Conservation (phyloP, 192 early-diverging fungal species). For the Rhizophagus prolifer region DNA sequence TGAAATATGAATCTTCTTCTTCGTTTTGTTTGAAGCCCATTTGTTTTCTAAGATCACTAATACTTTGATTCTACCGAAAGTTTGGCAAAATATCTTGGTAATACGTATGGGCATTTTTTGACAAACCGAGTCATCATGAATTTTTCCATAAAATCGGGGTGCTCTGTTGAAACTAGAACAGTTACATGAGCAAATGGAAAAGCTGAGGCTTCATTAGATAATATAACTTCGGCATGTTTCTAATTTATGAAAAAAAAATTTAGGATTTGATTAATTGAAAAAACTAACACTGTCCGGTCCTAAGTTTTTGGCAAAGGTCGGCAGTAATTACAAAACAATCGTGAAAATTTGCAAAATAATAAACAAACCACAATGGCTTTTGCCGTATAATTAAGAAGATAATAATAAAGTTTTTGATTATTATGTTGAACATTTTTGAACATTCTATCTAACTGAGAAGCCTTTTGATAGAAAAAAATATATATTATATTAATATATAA, state of each 20-base stretch:
- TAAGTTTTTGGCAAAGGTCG: too few species aligned
- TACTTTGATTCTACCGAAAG: slow-evolving; percentile 46
- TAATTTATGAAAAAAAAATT: slow-evolving; percentile 13
- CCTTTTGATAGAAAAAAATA: background rate
- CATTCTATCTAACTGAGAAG: background rate
- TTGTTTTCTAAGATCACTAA: slow-evolving; percentile 37
- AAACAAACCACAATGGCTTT: background rate
- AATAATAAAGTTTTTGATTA: slow-evolving; percentile 10
- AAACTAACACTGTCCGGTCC: too few species aligned
- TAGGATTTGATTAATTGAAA: background rate
- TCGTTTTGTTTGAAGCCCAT: slow-evolving; percentile 53
- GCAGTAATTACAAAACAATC: too few species aligned
- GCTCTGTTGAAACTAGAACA: slow-evolving; percentile 54
- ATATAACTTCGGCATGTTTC: slow-evolving; percentile 69
- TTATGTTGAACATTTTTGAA: background rate
- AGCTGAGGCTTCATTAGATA: slow-evolving; percentile 40
- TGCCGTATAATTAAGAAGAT: background rate
- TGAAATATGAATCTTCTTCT: slow-evolving; percentile 52
- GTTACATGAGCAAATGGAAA: slow-evolving; percentile 66
- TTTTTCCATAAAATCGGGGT: slow-evolving; percentile 56
- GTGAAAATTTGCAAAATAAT: too few species aligned
- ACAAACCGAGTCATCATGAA: slow-evolving; percentile 64
- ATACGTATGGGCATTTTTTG: slow-evolving; percentile 69
- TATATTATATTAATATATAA: background rate
- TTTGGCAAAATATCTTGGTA: slow-evolving; percentile 60